Conservation (phyloP, 805 yeast species). For the Starmerella stellata region DNA sequence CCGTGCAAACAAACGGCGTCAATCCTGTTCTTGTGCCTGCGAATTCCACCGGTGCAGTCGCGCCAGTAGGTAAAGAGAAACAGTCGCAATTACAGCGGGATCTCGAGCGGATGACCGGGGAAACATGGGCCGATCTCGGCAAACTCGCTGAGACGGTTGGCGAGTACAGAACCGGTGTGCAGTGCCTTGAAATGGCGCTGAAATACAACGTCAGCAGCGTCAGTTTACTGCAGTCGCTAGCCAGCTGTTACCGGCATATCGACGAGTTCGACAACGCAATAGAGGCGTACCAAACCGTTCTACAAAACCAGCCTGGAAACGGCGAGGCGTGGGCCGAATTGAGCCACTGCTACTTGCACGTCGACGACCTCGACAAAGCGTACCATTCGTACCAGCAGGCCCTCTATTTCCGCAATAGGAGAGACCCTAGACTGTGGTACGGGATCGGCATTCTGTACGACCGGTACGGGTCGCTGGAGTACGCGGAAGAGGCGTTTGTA, state of each 20-base stretch:
- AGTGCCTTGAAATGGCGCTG: slow-evolving; percentile 73
- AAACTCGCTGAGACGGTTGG: slow-evolving; percentile 76
- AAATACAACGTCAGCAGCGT: slow-evolving; percentile 74
- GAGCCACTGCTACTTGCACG: slow-evolving; percentile 88
- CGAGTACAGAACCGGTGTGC: slow-evolving; percentile 73
- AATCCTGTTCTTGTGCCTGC: no score
- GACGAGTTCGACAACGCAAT: slow-evolving; percentile 91
- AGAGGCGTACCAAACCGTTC: slow-evolving; percentile 75
- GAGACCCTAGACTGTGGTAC: slow-evolving; percentile 95
- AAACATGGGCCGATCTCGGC: slow-evolving; percentile 79
- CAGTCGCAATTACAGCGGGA: slow-evolving; percentile 12
- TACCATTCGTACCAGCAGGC: slow-evolving; percentile 96
- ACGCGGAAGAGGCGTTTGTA: slow-evolving; percentile 96
- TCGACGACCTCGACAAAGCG: slow-evolving; percentile 89
- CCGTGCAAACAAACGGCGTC: no score
- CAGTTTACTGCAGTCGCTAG: slow-evolving; percentile 67
- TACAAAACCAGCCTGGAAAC: slow-evolving; percentile 62
- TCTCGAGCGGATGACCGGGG: slow-evolving; percentile 24
- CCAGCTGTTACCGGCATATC: slow-evolving; percentile 70
- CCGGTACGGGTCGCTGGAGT: slow-evolving; percentile 86
- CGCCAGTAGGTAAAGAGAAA: background rate
- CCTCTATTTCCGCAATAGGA: slow-evolving; percentile 75
- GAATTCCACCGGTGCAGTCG: no score
- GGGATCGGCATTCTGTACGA: slow-evolving; percentile 95
- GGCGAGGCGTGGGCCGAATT: slow-evolving; percentile 95